Evolutionary conservation across 2,329 filamentous ascomycete genomes (phyloP).

Genomic region (Pseudocercospora macadamiae): DNA sequence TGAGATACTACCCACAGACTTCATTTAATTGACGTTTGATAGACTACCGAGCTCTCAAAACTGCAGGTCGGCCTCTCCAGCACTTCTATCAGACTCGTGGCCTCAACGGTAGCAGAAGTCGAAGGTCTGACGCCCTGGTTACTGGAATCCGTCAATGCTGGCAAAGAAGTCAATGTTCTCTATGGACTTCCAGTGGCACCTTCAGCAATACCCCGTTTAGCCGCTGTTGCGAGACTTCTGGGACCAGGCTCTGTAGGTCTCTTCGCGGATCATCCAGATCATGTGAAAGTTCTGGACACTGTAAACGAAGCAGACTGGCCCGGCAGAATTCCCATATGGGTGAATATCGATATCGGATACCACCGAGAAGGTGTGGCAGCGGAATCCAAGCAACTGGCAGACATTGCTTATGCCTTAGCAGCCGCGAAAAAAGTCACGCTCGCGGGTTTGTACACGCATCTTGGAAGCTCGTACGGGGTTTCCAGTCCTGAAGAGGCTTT

Average conservation of each 20-base stretch:
- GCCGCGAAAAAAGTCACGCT: slow-evolving; percentile 51
- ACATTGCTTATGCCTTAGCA: slow-evolving; percentile 54
- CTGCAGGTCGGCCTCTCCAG: slow-evolving; percentile 68
- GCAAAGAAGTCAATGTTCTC: slow-evolving; percentile 65
- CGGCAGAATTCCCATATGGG: slow-evolving; percentile 59
- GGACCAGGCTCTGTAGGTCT: slow-evolving; percentile 62
- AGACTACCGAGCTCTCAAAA: slow-evolving; percentile 68
- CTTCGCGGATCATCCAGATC: slow-evolving; percentile 69
- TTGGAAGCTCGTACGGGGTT: slow-evolving; percentile 65
- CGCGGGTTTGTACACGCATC: slow-evolving; percentile 72
- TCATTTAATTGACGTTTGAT: too few relatives aligned
- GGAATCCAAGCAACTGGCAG: slow-evolving; percentile 49
- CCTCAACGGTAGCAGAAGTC: slow-evolving; percentile 74
- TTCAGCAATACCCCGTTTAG: slow-evolving; percentile 63
- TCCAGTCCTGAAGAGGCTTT: slow-evolving; percentile 62
- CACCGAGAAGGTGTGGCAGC: slow-evolving; percentile 69
- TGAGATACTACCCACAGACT: too few relatives aligned
- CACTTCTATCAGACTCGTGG: slow-evolving; percentile 63
- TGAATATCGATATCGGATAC: slow-evolving; percentile 77
- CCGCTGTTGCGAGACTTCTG: slow-evolving; percentile 58
- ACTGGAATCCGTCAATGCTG: slow-evolving; percentile 56
- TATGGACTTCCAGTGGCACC: slow-evolving; percentile 72
- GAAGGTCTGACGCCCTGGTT: slow-evolving; percentile 68
- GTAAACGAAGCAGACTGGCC: slow-evolving; percentile 48
- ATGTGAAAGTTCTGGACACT: slow-evolving; percentile 57